A percentile compares a stretch with the other conserved stretches of the same genome.
These are phyloP conservation scores for Starmerella ratchasimensis DNA, from an alignment of 805 yeast genomes.

Conservation along the genomic window DNA sequence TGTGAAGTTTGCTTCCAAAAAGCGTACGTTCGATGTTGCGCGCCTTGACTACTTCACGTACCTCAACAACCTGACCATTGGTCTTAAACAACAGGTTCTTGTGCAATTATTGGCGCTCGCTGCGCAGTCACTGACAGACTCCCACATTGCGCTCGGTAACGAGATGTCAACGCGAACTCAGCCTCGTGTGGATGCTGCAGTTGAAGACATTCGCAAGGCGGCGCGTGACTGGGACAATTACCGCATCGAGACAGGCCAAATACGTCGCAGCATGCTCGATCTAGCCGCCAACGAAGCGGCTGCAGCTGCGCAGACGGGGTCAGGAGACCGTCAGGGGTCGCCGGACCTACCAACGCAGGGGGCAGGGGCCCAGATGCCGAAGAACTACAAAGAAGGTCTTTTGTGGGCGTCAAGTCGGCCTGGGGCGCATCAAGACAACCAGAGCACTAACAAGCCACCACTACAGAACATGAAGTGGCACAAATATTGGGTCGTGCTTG, in stretches of 20 bases:
- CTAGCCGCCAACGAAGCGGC: slow-evolving; percentile 21
- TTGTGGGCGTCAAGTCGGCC: slow-evolving; percentile 34
- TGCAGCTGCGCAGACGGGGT: background rate
- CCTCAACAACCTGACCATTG: slow-evolving; percentile 31
- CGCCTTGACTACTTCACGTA: slow-evolving; percentile 32
- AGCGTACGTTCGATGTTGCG: slow-evolving; percentile 30
- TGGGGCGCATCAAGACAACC: slow-evolving; percentile 23
- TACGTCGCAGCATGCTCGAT: slow-evolving; percentile 23
- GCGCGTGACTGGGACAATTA: slow-evolving; percentile 27
- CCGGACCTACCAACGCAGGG: background rate
- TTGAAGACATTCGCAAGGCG: slow-evolving; percentile 26
- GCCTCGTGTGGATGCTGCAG: slow-evolving; percentile 24
- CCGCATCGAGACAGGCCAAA: slow-evolving; percentile 29
- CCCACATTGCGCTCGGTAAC: slow-evolving; percentile 22
- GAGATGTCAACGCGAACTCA: slow-evolving; percentile 20
- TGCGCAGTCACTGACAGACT: slow-evolving; percentile 26
- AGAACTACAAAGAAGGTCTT: slow-evolving; percentile 29
- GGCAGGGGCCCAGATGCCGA: background rate
- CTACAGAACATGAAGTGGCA: slow-evolving; percentile 47
- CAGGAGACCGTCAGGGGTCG: background rate
- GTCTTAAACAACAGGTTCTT: slow-evolving; percentile 31
- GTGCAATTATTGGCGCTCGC: slow-evolving; percentile 28
- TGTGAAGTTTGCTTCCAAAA: slow-evolving; percentile 30
- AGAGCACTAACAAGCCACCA: slow-evolving; percentile 9
- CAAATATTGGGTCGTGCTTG: slow-evolving; percentile 70